Conservation (phyloP, 78 protist species). For the Protostelium mycophagum region DNA sequence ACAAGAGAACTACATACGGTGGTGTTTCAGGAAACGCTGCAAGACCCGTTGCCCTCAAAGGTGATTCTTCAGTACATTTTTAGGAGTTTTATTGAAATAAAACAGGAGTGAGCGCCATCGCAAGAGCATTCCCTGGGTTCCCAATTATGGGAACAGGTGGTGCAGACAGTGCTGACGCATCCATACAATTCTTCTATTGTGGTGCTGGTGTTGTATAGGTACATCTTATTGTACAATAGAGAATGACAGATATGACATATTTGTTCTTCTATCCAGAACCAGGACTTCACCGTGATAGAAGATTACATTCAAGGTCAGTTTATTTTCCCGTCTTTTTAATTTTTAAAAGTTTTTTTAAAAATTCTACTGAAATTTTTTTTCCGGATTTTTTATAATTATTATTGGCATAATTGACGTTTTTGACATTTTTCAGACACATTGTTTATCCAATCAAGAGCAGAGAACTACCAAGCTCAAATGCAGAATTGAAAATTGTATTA, state of each 20-base stretch:
- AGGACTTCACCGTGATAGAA: slow-evolving; percentile 90
- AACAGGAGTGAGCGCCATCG: slow-evolving; percentile 57
- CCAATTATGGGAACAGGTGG: slow-evolving; percentile 90
- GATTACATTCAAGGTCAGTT: slow-evolving; percentile 92
- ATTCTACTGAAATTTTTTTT: too few species aligned
- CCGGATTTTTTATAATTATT: too few species aligned
- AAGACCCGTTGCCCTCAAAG: slow-evolving; percentile 86
- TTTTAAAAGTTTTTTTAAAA: too few species aligned
- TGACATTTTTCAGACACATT: slow-evolving; percentile 26
- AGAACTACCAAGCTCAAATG: too few species aligned
- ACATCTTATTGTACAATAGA: too few species aligned
- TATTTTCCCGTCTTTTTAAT: too few species aligned
- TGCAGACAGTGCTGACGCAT: slow-evolving; percentile 81
- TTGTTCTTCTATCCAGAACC: slow-evolving; percentile 90
- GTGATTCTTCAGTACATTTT: slow-evolving; percentile 5
- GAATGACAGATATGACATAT: too few species aligned
- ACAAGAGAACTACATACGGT: slow-evolving; percentile 88
- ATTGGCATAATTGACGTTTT: background rate
- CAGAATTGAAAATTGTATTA: too few species aligned
- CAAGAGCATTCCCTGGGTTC: slow-evolving; percentile 66
- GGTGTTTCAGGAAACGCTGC: slow-evolving; percentile 92
- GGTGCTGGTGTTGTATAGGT: slow-evolving; percentile 88
- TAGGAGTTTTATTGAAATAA: background rate
- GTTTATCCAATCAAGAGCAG: slow-evolving; percentile 80
- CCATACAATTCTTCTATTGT: slow-evolving; percentile 82